phyloP scores from a whole-genome alignment of 1,139 yeast genomes.

The Chernovozyma aurita region DNA sequence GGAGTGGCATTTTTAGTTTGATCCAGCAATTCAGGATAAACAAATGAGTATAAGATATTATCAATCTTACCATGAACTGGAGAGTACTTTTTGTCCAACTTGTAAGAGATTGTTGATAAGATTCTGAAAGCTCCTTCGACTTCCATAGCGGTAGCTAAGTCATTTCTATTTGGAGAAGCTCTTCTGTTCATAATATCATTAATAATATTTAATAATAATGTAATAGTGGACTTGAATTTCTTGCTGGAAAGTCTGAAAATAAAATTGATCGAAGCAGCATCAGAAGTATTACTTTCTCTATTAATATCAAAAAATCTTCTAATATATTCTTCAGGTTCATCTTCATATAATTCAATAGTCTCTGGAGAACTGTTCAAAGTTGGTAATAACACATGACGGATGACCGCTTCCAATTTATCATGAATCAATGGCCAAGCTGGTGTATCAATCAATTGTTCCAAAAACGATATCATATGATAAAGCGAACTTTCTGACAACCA shows the following conservation, averaged over 20 bases:
- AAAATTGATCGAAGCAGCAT: constrained; percentile 77
- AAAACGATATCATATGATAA: constrained; percentile 58
- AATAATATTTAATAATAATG: constrained; percentile 41
- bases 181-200: constrained; percentile 48
- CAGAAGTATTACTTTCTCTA: constrained; percentile 72
- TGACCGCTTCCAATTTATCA: constrained; percentile 54
- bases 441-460: constrained; percentile 56
- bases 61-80: constrained; percentile 47
- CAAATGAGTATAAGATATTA: constrained; percentile 38
- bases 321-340: constrained; percentile 70
- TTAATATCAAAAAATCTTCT: constrained; percentile 66
- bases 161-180: constrained; percentile 23
- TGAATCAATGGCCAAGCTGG: constrained; percentile 52
- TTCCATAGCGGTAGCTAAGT: constrained; percentile 31
- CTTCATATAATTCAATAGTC: constrained; percentile 60
- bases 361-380: constrained; percentile 53
- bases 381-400: constrained; percentile 60
- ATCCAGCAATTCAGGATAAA: constrained; percentile 43
- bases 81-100: constrained; percentile 33
- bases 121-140: constrained; percentile 51
- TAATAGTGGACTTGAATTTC: constrained; percentile 43
- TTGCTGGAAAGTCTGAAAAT: constrained; percentile 47
- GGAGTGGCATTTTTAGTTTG: constrained; percentile 29
- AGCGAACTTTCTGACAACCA: constrained; percentile 61
- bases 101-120: constrained; percentile 42